These are phyloP conservation scores for Geotrichum histeridarum DNA, from an alignment of 1,139 yeast genomes.

Conservation along the genomic window DNA sequence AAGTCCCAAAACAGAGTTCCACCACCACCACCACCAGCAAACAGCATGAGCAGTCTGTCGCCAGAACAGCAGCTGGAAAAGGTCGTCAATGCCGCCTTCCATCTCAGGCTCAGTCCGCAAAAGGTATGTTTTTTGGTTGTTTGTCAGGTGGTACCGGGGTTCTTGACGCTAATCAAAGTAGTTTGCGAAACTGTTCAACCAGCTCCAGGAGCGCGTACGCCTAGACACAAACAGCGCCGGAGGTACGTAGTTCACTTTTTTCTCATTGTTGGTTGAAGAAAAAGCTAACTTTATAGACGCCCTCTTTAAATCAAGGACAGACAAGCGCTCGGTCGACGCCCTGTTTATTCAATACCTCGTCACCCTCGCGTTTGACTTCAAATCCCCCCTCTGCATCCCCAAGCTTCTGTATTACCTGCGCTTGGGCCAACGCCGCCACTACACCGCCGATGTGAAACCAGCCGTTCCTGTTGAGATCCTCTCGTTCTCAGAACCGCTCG, in stretches of 20 bases:
- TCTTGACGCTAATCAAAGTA: not conserved
- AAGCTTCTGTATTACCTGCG: slow-evolving; percentile 23
- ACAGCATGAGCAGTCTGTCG: not conserved
- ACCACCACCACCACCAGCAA: not conserved
- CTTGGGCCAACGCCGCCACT: slow-evolving; percentile 2
- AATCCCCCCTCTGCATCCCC: slow-evolving; percentile 27
- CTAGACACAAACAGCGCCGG: slow-evolving; percentile 14
- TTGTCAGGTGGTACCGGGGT: not conserved
- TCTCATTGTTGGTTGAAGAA: too few relatives aligned
- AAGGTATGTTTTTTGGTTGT: not conserved
- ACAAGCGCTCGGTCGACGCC: slow-evolving; percentile 27
- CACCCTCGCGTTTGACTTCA: slow-evolving; percentile 30
- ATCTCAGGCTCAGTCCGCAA: slow-evolving; percentile 13
- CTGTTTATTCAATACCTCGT: slow-evolving; percentile 34
- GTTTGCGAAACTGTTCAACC: slow-evolving; percentile 32
- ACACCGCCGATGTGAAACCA: not conserved
- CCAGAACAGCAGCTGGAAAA: slow-evolving; percentile 16
- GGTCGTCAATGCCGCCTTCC: slow-evolving; percentile 15
- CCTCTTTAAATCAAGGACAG: slow-evolving; percentile 16
- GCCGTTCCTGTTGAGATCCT: slow-evolving; percentile 4
- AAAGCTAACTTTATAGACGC: slow-evolving; percentile 4
- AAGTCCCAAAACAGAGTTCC: not conserved
- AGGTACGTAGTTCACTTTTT: slow-evolving; percentile 5
- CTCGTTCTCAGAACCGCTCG: slow-evolving; percentile 13
- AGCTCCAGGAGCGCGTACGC: slow-evolving; percentile 32